These are phyloP conservation scores for Quercus glauca DNA, from an alignment of 306 rosid genomes.

Conservation along the genomic window DNA sequence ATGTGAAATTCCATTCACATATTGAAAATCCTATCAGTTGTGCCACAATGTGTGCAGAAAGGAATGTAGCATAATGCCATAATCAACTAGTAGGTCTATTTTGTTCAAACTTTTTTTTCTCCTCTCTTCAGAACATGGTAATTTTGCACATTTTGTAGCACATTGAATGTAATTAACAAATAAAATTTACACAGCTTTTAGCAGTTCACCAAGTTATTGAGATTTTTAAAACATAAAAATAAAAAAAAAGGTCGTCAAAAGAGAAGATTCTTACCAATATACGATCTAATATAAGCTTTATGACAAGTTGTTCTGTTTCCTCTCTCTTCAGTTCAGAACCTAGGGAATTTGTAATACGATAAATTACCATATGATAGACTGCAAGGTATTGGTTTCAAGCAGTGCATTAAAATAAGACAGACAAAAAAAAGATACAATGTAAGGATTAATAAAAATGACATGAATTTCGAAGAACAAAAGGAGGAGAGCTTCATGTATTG, in stretches of 20 bases:
- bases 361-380: not conserved
- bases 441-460: not conserved
- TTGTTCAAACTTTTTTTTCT: not conserved
- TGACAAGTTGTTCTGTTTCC: slow-evolving; percentile 79
- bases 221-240: not conserved
- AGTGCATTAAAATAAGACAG: slow-evolving; percentile 12
- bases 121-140: not conserved
- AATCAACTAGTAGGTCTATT: not conserved
- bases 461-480: not conserved
- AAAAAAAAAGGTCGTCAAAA: slow-evolving; percentile 4
- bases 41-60: not conserved
- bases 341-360: slow-evolving; percentile 37
- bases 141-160: not conserved
- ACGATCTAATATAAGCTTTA: slow-evolving; percentile 68
- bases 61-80: not conserved
- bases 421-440: slow-evolving; percentile 1
- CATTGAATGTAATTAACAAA: not conserved
- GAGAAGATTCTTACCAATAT: slow-evolving; percentile 52
- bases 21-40: not conserved
- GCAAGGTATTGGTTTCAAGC: slow-evolving; percentile 13
- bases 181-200: not conserved
- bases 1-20: not conserved
- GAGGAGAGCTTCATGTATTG: not conserved
- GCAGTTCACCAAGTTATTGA: not conserved
- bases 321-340: slow-evolving; percentile 76